phyloP scores from a whole-genome alignment of 768 basidiomycete genomes.

The Mrakia frigida region DNA sequence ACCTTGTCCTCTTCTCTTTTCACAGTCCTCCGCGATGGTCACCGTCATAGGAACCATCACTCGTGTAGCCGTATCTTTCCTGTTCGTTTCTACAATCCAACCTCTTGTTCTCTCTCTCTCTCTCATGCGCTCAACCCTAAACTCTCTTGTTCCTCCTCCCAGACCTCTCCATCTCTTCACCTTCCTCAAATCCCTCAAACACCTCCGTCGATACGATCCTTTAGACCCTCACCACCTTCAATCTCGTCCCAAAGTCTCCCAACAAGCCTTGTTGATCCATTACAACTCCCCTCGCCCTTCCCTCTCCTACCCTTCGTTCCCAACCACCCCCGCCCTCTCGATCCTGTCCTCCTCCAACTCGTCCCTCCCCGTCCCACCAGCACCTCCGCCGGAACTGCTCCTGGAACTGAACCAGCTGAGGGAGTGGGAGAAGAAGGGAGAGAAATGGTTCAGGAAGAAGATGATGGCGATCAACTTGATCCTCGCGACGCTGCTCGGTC shows the following conservation, averaged over 20 bases:
- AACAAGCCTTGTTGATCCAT: not conserved
- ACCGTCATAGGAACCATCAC: not conserved
- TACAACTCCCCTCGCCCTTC: not conserved
- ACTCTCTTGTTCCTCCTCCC: not conserved
- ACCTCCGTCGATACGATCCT: not conserved
- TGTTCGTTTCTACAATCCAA: not conserved
- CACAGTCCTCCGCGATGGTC: not conserved
- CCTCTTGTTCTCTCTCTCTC: not conserved
- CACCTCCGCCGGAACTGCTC: not conserved
- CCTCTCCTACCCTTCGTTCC: not conserved
- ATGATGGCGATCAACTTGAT: not conserved
- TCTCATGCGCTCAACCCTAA: not conserved
- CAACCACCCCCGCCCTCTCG: not conserved
- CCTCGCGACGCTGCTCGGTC: not conserved
- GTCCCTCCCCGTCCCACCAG: not conserved
- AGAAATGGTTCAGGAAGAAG: constrained; percentile 1
- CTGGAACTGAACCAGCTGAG: not conserved
- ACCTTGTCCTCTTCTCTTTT: not conserved
- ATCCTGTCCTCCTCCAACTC: not conserved
- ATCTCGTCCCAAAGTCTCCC: not conserved
- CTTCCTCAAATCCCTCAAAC: not conserved
- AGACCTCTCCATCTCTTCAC: not conserved
- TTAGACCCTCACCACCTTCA: not conserved
- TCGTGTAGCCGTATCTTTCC: not conserved
- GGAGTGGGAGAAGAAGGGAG: not conserved